These are phyloP conservation scores for Emericellopsis cladophorae DNA, from an alignment of 2,329 filamentous ascomycete genomes.

Conservation along the genomic window DNA sequence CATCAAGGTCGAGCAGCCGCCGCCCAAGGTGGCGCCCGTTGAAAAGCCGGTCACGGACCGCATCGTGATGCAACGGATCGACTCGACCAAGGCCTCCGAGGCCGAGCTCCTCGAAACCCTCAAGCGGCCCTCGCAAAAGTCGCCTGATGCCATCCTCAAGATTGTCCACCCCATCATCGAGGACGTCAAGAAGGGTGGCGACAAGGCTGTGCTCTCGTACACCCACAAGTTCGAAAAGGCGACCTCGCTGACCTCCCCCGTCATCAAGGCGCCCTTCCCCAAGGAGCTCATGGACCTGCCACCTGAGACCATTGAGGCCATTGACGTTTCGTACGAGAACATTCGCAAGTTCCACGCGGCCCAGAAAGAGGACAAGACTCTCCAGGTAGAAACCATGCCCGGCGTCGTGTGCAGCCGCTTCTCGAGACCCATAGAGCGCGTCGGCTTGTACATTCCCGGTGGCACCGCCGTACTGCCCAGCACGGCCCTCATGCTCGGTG, in stretches of 20 bases:
- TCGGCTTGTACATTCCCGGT: conserved; percentile 93
- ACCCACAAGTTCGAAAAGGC: conserved; percentile 98
- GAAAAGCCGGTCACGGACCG: conserved; percentile 24
- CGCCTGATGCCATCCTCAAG: conserved; percentile 83
- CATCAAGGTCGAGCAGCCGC: conserved; percentile 32
- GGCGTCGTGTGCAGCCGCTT: conserved; percentile 93
- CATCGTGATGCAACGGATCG: conserved; percentile 74
- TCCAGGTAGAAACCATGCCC: conserved; percentile 93
- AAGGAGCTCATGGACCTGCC: conserved; percentile 73
- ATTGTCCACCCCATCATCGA: conserved; percentile 89
- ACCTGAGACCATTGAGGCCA: conserved; percentile 77
- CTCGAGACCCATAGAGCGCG: conserved; percentile 79
- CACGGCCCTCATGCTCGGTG: conserved; percentile 94
- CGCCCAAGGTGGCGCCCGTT: conserved; percentile 19
- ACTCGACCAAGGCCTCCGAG: conserved; percentile 50
- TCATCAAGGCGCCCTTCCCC: conserved; percentile 82
- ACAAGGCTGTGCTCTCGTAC: conserved; percentile 80
- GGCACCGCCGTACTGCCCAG: conserved; percentile 95
- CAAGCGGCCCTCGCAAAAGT: conserved; percentile 84
- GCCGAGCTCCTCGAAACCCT: conserved; percentile 61
- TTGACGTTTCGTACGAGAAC: conserved; percentile 88
- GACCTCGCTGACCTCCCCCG: conserved; percentile 76
- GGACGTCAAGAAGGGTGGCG: conserved; percentile 70
- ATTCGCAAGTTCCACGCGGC: conserved; percentile 89
- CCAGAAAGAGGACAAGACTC: conserved; percentile 70